phyloP scores from a whole-genome alignment of 805 yeast genomes.

The Metschnikowia continentalis region DNA sequence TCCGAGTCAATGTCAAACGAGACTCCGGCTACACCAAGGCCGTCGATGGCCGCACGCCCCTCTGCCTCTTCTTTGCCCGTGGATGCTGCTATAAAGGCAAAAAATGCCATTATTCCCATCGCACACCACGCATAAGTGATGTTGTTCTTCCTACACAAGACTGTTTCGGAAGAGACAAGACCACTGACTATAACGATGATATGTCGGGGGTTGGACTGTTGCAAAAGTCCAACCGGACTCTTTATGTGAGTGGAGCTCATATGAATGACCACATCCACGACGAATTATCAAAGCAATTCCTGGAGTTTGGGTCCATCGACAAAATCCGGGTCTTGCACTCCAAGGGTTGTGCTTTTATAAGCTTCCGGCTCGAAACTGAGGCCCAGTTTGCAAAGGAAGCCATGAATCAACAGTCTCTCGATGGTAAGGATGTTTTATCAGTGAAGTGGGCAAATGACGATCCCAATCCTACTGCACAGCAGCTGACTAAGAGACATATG shows the following conservation, averaged over 20 bases:
- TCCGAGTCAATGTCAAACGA: slow-evolving; percentile 50
- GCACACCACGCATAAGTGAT: slow-evolving; percentile 65
- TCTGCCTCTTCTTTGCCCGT: slow-evolving; percentile 83
- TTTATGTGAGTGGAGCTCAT: slow-evolving; percentile 65
- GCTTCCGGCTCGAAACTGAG: slow-evolving; percentile 58
- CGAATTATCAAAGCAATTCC: slow-evolving; percentile 43
- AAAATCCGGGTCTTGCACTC: slow-evolving; percentile 56
- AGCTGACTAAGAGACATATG: slow-evolving; percentile 43
- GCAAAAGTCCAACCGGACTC: slow-evolving; percentile 60
- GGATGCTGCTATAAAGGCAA: slow-evolving; percentile 82
- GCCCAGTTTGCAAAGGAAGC: slow-evolving; percentile 97
- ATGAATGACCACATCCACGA: slow-evolving; percentile 38
- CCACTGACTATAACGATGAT: slow-evolving; percentile 78
- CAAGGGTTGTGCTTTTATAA: slow-evolving; percentile 75
- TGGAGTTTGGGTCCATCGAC: slow-evolving; percentile 73
- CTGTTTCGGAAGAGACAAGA: slow-evolving; percentile 90
- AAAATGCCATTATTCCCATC: slow-evolving; percentile 71
- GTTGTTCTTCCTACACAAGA: slow-evolving; percentile 61
- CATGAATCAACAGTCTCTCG: slow-evolving; percentile 77
- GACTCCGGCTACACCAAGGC: slow-evolving; percentile 81
- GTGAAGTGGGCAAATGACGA: slow-evolving; percentile 90
- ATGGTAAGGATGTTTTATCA: slow-evolving; percentile 55
- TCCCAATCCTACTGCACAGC: slow-evolving; percentile 67
- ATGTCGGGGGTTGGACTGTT: slow-evolving; percentile 93
- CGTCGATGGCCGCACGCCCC: slow-evolving; percentile 42